phyloP scores from a whole-genome alignment of 495 filamentous ascomycete species.

The Podospora tetraspora region DNA sequence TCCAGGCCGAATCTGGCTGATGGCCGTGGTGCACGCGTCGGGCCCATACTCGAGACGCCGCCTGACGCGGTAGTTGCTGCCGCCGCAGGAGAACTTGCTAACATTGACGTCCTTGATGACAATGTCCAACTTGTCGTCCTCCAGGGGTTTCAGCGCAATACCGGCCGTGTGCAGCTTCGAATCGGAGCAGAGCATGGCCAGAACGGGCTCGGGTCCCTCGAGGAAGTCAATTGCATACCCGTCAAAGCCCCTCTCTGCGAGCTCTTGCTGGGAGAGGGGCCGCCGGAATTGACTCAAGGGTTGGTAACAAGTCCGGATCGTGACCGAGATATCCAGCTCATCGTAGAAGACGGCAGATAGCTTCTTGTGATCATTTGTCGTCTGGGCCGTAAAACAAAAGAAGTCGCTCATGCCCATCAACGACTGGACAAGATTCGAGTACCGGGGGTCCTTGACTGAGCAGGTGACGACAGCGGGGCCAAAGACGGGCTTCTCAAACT shows the following conservation, averaged over 20 bases:
- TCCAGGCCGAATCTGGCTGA: conserved; percentile 50
- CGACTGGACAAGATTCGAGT: conserved; percentile 69
- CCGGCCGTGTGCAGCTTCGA: conserved; percentile 60
- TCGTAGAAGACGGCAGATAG: conserved; percentile 52
- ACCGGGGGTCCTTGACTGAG: conserved; percentile 69
- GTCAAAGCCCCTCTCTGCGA: conserved; percentile 63
- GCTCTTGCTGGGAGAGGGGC: conserved; percentile 50
- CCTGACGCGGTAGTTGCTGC: conserved; percentile 51
- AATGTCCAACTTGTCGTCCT: conserved; percentile 54
- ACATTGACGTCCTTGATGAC: conserved; percentile 48
- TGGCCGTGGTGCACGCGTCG: conserved; percentile 58
- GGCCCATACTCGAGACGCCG: conserved; percentile 72
- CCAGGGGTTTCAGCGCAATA: conserved; percentile 56
- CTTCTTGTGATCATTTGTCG: conserved; percentile 63
- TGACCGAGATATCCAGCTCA: conserved; percentile 56
- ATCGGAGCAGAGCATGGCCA: conserved; percentile 78
- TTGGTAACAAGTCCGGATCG: conserved; percentile 52
- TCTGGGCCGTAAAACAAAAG: conserved; percentile 71
- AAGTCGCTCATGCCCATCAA: conserved; percentile 59
- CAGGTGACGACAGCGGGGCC: conserved; percentile 80
- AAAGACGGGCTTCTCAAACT: conserved; percentile 77
- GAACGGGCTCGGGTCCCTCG: conserved; percentile 73
- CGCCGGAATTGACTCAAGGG: conserved; percentile 47
- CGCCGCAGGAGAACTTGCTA: conserved; percentile 57
- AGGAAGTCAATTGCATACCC: conserved; percentile 73